A percentile compares a stretch with the other conserved stretches of the same genome.
These are phyloP conservation scores for Tetrapisispora iriomotensis DNA, from an alignment of 805 yeast species.

Conservation along the genomic window DNA sequence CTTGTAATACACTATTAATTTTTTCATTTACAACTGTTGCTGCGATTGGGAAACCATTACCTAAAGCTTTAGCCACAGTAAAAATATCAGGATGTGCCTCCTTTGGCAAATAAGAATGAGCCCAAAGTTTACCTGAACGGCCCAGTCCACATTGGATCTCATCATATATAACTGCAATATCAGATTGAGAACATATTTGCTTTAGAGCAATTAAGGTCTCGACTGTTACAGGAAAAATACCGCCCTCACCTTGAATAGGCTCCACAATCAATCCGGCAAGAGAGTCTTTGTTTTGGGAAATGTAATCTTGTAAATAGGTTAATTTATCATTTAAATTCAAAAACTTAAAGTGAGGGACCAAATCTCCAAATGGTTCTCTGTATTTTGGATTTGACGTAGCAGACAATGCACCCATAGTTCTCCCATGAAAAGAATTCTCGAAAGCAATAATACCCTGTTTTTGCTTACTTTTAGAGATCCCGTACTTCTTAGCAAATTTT, in stretches of 20 bases:
- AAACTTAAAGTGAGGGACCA: constrained; percentile 73
- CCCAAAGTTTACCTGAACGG: constrained; percentile 89
- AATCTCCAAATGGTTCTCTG: constrained; percentile 82
- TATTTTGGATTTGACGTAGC: constrained; percentile 91
- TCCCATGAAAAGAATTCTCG: constrained; percentile 85
- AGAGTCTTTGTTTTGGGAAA: constrained; percentile 31
- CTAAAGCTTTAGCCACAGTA: constrained; percentile 92
- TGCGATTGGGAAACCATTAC: constrained; percentile 94
- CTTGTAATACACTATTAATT: constrained; percentile 60
- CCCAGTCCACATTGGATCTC: constrained; percentile 97
- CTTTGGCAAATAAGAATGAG: constrained; percentile 63
- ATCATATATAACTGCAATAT: constrained; percentile 77
- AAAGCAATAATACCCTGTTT: constrained; percentile 82
- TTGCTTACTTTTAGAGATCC: constrained; percentile 41
- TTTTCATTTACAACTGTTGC: constrained; percentile 82
- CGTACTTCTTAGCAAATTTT: constrained; percentile 74
- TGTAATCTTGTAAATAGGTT: constrained; percentile 16
- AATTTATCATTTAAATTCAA: constrained; percentile 31
- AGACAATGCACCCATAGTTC: constrained; percentile 86
- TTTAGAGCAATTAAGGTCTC: constrained; percentile 62
- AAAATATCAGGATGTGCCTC: constrained; percentile 91
- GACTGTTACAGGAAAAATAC: constrained; percentile 57
- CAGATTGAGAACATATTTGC: constrained; percentile 53
- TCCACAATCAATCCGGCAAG: constrained; percentile 85
- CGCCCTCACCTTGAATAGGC: constrained; percentile 98